Conservation (phyloP, 352 stramenopile genomes). For the Pythium coloratum region DNA sequence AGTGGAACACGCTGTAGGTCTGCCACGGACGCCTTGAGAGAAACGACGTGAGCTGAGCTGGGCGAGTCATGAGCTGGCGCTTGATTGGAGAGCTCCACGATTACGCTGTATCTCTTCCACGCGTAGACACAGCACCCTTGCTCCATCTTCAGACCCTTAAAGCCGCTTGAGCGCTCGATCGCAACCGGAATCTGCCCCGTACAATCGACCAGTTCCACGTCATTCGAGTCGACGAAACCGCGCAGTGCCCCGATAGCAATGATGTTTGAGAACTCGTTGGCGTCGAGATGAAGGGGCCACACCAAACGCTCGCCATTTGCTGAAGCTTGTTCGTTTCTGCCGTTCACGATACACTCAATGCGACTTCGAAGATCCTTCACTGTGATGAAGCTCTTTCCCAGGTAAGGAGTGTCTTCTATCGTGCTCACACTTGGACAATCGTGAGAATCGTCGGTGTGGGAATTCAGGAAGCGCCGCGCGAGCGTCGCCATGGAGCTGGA, state of each 20-base stretch:
- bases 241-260: conserved; percentile 6
- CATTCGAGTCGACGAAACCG: conserved; percentile 17
- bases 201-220: conserved; percentile 21
- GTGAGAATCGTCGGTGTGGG: not conserved
- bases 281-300: conserved; percentile 21
- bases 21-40: not conserved
- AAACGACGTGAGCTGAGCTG: conserved; percentile 4
- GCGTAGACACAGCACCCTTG: conserved; percentile 20
- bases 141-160: not conserved
- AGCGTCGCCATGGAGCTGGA: conserved; percentile 31
- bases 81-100: conserved; percentile 9
- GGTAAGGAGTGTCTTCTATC: not conserved
- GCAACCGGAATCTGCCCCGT: conserved; percentile 16
- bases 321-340: not conserved
- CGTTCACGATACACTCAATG: not conserved
- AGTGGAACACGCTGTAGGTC: conserved; percentile 20
- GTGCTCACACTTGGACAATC: conserved; percentile 12
- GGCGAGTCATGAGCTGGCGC: not conserved
- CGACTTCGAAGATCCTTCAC: conserved; percentile 5
- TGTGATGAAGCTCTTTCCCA: not conserved
- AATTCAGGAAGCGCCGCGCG: conserved; percentile 37
- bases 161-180: not conserved
- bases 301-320: not conserved
- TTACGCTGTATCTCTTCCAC: conserved; percentile 2
- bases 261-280: conserved; percentile 1